Percentiles rank a stretch among this genome's conserved stretches.
Conservation (phyloP, 2,329 filamentous ascomycete genomes). For the Periconia macrospinosa region DNA sequence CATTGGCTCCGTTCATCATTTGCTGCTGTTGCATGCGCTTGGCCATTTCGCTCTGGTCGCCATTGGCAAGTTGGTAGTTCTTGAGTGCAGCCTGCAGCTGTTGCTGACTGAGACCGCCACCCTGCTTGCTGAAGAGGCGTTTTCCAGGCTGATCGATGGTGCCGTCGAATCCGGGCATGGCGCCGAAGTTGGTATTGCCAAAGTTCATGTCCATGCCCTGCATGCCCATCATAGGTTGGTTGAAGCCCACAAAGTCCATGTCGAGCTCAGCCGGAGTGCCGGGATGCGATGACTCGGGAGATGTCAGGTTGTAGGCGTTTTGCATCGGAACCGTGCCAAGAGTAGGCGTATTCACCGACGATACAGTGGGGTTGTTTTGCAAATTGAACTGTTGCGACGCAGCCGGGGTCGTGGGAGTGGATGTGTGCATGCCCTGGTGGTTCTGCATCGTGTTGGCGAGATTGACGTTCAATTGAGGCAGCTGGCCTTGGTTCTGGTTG, state of each 20-base stretch:
- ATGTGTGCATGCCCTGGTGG: conserved; percentile 79
- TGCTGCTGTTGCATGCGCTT: conserved; percentile 67
- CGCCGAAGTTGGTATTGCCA: conserved; percentile 41
- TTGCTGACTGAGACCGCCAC: conserved; percentile 68
- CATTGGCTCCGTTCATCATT: conserved; percentile 55
- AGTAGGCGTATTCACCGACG: conserved; percentile 93
- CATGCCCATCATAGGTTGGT: conserved; percentile 41
- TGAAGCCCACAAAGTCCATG: conserved; percentile 63
- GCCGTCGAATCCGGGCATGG: conserved; percentile 43
- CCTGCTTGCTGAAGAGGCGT: conserved; percentile 81
- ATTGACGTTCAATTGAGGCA: conserved; percentile 78
- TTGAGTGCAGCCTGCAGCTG: conserved; percentile 75
- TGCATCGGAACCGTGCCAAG: conserved; percentile 75
- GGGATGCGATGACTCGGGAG: conserved; percentile 68
- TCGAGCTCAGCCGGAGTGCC: conserved; percentile 75
- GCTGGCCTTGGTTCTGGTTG: conserved; percentile 55
- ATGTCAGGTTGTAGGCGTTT: conserved; percentile 60
- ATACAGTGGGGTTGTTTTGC: conserved; percentile 93
- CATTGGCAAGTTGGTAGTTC: conserved; percentile 68
- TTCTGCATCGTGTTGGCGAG: conserved; percentile 69
- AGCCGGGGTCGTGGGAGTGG: conserved; percentile 80
- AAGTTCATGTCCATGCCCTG: conserved; percentile 37
- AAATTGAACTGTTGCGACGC: conserved; percentile 69
- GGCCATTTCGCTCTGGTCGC: conserved; percentile 70
- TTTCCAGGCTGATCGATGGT: conserved; percentile 93